Base-by-base conservation (phyloP, 75 land plant species). In the Selaginella tamariscina region DNA sequence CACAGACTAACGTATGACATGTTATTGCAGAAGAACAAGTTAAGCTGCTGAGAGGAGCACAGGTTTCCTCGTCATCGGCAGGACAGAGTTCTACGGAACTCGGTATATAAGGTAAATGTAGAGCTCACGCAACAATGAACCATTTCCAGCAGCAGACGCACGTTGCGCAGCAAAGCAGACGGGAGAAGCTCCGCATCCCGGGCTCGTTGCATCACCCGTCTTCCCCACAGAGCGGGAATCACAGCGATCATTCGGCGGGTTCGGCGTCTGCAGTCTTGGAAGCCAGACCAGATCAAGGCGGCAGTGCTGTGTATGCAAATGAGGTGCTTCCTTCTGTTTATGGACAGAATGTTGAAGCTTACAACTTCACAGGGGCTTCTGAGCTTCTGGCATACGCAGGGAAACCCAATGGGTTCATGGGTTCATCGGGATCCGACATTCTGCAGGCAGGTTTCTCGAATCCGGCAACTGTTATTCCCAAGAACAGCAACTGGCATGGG, bases 111-210 rank as follows among this genome's bases (percentile, higher is more conserved):
- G 49, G 49, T 39, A 39, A 39, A 39, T 39, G 49, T 15, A 39
- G 49, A 39, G 49, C 49, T 39, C 68, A 30, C 69, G 0, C 30
- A 29, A 70, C 32, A 65, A 70, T 70, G 69, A 70, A 70, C 70
- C 71, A 70, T 22, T 30, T 66, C n/a, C 31, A 65, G 30, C 62
- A 64, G 27, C 73, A 71, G 39, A 31, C 73, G 0, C 86, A 86
- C 56, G 88, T 83, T 55, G 87, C 88, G 27, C 88, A 83, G 56
- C 88, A 86, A 68, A 81, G 83, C 68, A 23, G 88, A 39, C 72
- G 86, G 31, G 86, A 86, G 56, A 83, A 86, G 79, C 78, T 86
- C 26, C 54, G 88, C 31, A 70, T 44, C 27, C 72, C 68, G 24
- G 62, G 62, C 23, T 59, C 62, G 21, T 24, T 66, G 72, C 29